Evolutionary conservation across 192 early-diverging fungal species (phyloP), one percentile per base, ranked within the genome.

Genomic region (Funneliformis mosseae): DNA sequence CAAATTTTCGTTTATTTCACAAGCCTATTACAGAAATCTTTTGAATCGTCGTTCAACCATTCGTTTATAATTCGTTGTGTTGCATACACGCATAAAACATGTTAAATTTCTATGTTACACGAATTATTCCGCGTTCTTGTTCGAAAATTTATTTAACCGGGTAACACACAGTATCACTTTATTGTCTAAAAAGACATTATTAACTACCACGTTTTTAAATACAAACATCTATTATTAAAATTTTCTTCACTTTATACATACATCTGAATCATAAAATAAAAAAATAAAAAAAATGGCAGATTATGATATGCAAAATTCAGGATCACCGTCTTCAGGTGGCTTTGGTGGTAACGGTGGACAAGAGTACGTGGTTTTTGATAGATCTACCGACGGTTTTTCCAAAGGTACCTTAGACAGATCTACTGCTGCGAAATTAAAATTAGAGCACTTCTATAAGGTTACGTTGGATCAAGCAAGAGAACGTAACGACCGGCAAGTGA

Each of bases 381-480:
- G 93, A 59, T 91, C 93, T n/a, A 92, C 94, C 0, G 94, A 92
- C 48, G 92, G 91, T 7, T 91, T 95, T 59, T 87, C 97, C 28
- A 90, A 93, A 64, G 87, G 91, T 55, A 94, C 95, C 0, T 77
- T 98, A 10, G 98, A 99, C 59, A 89, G 94, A 82, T 93, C 97
- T 7, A 91, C 95, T 0, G 92, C 94, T 9, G 97, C 96, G 50
- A 98, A 97, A 85, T 91, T 94, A 61, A 94, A 94, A 74, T 88
- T 99, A 38, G 94, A 98, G 81, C 90, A 96, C 87, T 96, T 96
- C 74, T 99, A 98, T 89, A 96, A 95, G 82, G 89, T 90, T 27
- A 88, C 94, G 45, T 90, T 98, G 71, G 90, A 92, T 8, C 97
- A 98, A 81, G 97, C 95, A 76, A 92, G 93, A 76, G 97, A 99